Percentiles rank a stretch among this genome's conserved stretches.
These are phyloP conservation scores for Plasmodium gaboni DNA, from an alignment of 169 alveolate genomes.

Conservation along the genomic window DNA sequence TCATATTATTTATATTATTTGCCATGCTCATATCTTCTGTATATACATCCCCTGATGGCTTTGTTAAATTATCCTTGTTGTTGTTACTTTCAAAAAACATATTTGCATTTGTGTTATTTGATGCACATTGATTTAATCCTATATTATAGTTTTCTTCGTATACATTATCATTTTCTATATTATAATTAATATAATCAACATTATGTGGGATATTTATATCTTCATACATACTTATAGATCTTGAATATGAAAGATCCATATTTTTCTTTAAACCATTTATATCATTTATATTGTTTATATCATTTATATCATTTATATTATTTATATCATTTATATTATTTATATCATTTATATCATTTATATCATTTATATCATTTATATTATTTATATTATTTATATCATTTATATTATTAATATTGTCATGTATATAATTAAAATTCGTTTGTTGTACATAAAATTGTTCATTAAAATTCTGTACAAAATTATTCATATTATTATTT, in stretches of 20 bases:
- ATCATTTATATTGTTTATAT: constrained; percentile 8
- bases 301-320: too few species aligned
- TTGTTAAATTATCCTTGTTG: constrained; percentile 10
- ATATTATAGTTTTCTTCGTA: constrained; percentile 11
- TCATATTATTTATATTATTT: not conserved
- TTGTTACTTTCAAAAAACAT: constrained; percentile 7
- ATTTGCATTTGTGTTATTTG: not conserved
- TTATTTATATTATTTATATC: too few species aligned
- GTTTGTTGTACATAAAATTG: constrained; percentile 20
- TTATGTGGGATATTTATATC: constrained; percentile 18
- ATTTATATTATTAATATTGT: not conserved
- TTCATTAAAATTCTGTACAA: constrained; percentile 18
- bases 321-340: too few species aligned
- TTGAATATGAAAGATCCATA: not conserved
- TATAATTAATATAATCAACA: constrained; percentile 25
- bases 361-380: not conserved
- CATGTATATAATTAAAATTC: constrained; percentile 34
- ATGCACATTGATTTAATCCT: not conserved
- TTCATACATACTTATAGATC: constrained; percentile 26
- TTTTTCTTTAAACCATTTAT: not conserved
- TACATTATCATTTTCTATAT: constrained; percentile 5
- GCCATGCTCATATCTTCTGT: not conserved
- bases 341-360: not conserved
- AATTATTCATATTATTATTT: constrained; percentile 42
- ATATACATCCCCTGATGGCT: constrained; percentile 2